Conservation (phyloP, 177 flowering plant species). For the Vitis hybrid region DNA sequence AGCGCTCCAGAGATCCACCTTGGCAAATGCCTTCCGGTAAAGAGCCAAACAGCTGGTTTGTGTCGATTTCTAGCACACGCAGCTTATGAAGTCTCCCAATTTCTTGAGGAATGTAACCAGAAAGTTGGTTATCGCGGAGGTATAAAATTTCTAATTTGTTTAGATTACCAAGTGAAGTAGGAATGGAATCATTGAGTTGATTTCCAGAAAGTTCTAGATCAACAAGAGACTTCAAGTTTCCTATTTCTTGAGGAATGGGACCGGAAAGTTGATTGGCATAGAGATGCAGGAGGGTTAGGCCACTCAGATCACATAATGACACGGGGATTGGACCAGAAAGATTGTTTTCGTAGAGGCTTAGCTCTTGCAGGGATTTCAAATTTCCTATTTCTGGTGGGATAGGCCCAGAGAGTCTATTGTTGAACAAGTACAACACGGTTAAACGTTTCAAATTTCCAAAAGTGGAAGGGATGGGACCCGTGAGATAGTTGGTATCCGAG, state of each 20-base stretch:
- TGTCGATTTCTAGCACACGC: no score
- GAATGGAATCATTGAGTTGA: not conserved
- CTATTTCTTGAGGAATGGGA: not conserved
- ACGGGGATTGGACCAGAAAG: not conserved
- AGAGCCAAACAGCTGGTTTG: not conserved
- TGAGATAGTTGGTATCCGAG: no score
- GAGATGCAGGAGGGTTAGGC: not conserved
- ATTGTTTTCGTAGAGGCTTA: not conserved
- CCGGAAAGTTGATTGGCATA: not conserved
- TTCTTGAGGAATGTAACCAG: no score
- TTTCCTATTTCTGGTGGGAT: no score
- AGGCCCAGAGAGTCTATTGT: no score
- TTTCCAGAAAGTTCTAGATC: not conserved
- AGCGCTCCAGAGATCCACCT: not conserved
- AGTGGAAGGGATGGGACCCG: no score
- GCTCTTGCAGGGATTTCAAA: no score
- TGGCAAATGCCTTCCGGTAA: slow-evolving; percentile 5
- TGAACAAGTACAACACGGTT: no score
- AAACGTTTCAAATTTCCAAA: no score
- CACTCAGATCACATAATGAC: not conserved
- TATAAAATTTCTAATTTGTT: no score
- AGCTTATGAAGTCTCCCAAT: no score
- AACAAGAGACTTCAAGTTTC: not conserved
- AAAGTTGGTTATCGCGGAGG: no score
- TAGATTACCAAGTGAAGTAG: not conserved